phyloP scores from a whole-genome alignment of 2,329 filamentous ascomycete species.

The Trichoderma afroharzianum region DNA sequence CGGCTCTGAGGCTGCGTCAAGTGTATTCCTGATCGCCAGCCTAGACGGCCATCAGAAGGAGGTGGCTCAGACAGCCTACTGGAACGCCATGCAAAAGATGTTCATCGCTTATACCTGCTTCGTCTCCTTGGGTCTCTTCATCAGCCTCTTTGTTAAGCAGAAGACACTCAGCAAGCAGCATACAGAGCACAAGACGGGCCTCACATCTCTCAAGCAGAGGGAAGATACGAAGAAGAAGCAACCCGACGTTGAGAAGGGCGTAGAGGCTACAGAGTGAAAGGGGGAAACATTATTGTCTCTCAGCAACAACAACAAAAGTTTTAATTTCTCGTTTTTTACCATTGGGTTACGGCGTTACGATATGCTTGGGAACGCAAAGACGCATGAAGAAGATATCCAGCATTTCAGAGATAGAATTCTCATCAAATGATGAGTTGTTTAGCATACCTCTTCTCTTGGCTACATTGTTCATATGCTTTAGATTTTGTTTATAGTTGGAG shows the following conservation, averaged over 20 bases:
- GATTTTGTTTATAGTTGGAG: neutral
- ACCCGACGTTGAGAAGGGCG: conserved; percentile 18
- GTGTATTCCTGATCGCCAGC: conserved; percentile 52
- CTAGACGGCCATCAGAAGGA: conserved; percentile 45
- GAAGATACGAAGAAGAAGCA: conserved; percentile 25
- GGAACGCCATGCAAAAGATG: conserved; percentile 51
- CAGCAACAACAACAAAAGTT: neutral
- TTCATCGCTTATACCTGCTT: conserved; percentile 55
- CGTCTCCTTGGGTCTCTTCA: conserved; percentile 43
- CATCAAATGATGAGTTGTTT: neutral
- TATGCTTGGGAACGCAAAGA: neutral
- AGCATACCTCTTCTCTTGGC: neutral
- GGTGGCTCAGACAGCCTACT: conserved; percentile 45
- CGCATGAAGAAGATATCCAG: neutral
- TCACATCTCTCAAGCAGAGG: conserved; percentile 39
- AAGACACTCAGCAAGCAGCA: conserved; percentile 53
- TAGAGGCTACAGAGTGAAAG: neutral
- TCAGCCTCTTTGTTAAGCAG: conserved; percentile 47
- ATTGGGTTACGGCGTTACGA: conserved; percentile 1
- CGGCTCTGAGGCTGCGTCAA: conserved; percentile 58
- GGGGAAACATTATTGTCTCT: neutral
- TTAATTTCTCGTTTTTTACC: neutral
- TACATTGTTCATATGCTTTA: neutral
- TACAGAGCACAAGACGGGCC: conserved; percentile 55
- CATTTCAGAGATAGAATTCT: neutral